Conservation (phyloP, 1,139 yeast species). For the Candida tunisiensis region DNA sequence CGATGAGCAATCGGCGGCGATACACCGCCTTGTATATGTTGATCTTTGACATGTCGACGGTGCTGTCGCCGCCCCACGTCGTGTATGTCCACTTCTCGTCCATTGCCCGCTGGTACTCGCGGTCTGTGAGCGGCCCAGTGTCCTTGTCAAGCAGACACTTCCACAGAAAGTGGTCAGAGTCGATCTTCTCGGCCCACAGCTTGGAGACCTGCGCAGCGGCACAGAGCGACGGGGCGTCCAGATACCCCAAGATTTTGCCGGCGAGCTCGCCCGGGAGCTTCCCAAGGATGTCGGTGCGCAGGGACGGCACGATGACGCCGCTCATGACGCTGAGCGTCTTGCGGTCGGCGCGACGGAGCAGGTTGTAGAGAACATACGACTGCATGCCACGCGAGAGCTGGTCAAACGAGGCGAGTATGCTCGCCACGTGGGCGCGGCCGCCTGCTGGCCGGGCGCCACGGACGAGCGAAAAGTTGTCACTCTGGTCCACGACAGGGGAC, state of each 20-base stretch:
- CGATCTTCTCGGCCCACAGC: constrained; percentile 51
- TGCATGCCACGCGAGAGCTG: constrained; percentile 18
- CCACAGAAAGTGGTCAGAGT: constrained; percentile 32
- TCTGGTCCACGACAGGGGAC: constrained; percentile 9
- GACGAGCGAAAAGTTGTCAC: neutral
- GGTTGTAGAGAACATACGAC: constrained; percentile 31
- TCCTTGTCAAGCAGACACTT: constrained; percentile 18
- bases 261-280: constrained; percentile 68
- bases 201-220: constrained; percentile 49
- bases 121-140: constrained; percentile 9
- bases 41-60: constrained; percentile 1
- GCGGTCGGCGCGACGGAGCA: constrained; percentile 51
- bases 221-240: constrained; percentile 50
- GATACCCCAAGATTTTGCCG: constrained; percentile 42
- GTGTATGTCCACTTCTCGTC: constrained; percentile 19
- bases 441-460: too few species aligned
- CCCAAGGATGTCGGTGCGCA: constrained; percentile 58
- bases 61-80: constrained; percentile 2
- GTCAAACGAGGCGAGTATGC: constrained; percentile 16
- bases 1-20: constrained; percentile 47
- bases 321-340: constrained; percentile 52
- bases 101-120: constrained; percentile 15
- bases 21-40: constrained; percentile 37
- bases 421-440: constrained; percentile 2
- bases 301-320: constrained; percentile 37